Base-by-base conservation (phyloP, 2,329 filamentous ascomycete genomes). In the Fusarium austroafricanum region DNA sequence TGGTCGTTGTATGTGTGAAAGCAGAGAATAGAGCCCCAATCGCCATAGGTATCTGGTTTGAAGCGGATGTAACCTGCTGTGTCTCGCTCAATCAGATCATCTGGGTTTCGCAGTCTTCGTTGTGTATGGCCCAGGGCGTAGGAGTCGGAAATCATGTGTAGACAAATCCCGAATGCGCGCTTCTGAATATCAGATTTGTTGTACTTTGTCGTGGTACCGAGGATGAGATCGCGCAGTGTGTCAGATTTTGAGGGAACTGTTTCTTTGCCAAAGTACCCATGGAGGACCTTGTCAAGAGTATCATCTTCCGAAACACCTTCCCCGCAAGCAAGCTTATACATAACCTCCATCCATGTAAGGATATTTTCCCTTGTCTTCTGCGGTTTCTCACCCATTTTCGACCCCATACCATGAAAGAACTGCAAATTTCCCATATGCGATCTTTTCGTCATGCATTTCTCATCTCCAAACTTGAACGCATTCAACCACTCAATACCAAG, bases 351-450 rank as follows among this genome's bases (percentile, higher is more conserved):
- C 67, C 67, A 70, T 0, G 33, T 39, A 5, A 70, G 28, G 2
- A 63, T 52, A 12, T 51, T 55, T 3, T 37, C 40, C 8, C 43
- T 43, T 0, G 66, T 70, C 20, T 60, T 60, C 10, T 67, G 23
- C 0, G 67, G 61, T 6, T 70, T 44, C 33, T 70, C 62, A 0
- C 58, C 66, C 28, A 59, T 10, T 5, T 43, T 26, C 1, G 67
- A 65, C 0, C 49, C 66, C 67, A 70, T 70, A 3, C 54, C 46
- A 3, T 70, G 66, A 10, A 70, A 52, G 44, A 70, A 70, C 7
- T 70, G 67, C 0, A 70, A 58, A n/a, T 70, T 51, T 1, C 67
- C 62, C 47, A 69, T 65, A 3, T 69, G 67, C 10, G 61, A 63
- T 18, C 67, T 28, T 11, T 60, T 61, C 2, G 40, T 61, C 66